These are phyloP conservation scores for Termitomyces sp. DNA, from an alignment of 1,284 basidiomycete genomes.

Conservation along the genomic window DNA sequence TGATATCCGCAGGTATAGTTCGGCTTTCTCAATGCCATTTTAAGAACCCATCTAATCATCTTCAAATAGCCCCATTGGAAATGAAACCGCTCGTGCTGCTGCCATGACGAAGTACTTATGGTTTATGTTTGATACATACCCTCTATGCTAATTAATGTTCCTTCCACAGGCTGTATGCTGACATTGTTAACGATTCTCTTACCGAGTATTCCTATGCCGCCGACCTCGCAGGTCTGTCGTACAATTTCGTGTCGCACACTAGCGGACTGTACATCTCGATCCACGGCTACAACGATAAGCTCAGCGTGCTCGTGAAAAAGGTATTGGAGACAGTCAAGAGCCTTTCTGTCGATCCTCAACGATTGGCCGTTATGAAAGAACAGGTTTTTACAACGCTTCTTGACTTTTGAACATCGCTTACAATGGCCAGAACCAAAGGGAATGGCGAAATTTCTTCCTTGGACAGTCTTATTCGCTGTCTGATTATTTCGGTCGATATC, in stretches of 20 bases:
- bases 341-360: conserved; percentile 65
- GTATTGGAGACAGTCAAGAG: conserved; percentile 73
- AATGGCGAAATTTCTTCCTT: conserved; percentile 86
- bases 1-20: conserved; percentile 66
- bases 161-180: conserved; percentile 66
- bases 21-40: conserved; percentile 2
- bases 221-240: conserved; percentile 84
- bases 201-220: conserved; percentile 94
- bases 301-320: conserved; percentile 71
- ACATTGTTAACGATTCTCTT: conserved; percentile 85
- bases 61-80: conserved; percentile 46
- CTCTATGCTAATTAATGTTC: conserved; percentile 8
- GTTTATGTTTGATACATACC: neutral
- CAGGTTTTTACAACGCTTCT: conserved; percentile 43
- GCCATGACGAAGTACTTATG: conserved; percentile 59
- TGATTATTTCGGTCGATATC: conserved; percentile 73
- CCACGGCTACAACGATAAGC: conserved; percentile 93
- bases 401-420: conserved; percentile 6
- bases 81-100: conserved; percentile 50
- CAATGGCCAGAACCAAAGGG: conserved; percentile 52
- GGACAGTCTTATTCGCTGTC: conserved; percentile 81
- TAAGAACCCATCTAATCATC: conserved; percentile 2
- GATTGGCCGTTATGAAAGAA: conserved; percentile 84
- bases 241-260: conserved; percentile 63
- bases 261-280: conserved; percentile 71